Evolutionary conservation across 129 eudicot species (phyloP).

Genomic region (Flaveria ramosissima): DNA sequence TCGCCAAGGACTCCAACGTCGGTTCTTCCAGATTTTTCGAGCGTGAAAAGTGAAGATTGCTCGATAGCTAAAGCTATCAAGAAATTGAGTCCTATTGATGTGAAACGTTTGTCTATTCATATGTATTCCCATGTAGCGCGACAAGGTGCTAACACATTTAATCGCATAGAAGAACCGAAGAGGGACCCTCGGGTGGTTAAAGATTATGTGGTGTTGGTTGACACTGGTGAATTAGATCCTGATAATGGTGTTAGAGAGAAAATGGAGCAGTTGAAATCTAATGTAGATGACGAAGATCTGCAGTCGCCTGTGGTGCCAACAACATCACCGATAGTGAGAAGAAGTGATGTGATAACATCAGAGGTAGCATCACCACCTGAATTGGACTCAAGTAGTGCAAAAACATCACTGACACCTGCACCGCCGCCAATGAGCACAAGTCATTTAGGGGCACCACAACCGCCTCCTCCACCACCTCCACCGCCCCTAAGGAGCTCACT

Average conservation of each 20-base stretch:
- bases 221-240: slow-evolving; percentile 17
- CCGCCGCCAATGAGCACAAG: slow-evolving; percentile 15
- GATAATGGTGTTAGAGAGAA: slow-evolving; percentile 12
- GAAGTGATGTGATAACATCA: slow-evolving; percentile 6
- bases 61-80: slow-evolving; percentile 55
- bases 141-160: slow-evolving; percentile 31
- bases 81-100: slow-evolving; percentile 71
- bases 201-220: slow-evolving; percentile 30
- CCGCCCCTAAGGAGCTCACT: slow-evolving; percentile 27
- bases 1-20: slow-evolving; percentile 32
- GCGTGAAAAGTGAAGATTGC: not conserved
- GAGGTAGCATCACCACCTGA: slow-evolving; percentile 25
- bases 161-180: slow-evolving; percentile 34
- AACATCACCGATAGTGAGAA: slow-evolving; percentile 8
- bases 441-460: slow-evolving; percentile 27
- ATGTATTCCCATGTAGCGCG: slow-evolving; percentile 59
- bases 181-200: slow-evolving; percentile 5
- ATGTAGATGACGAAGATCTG: slow-evolving; percentile 12
- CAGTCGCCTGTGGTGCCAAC: slow-evolving; percentile 25
- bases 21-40: slow-evolving; percentile 21
- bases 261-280: slow-evolving; percentile 21
- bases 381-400: slow-evolving; percentile 5
- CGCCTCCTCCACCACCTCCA: slow-evolving; percentile 45
- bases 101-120: slow-evolving; percentile 76
- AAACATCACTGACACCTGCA: not conserved